These are phyloP conservation scores for Cutaneotrichosporon dermatis DNA, from an alignment of 1,284 basidiomycete species.

Conservation along the genomic window DNA sequence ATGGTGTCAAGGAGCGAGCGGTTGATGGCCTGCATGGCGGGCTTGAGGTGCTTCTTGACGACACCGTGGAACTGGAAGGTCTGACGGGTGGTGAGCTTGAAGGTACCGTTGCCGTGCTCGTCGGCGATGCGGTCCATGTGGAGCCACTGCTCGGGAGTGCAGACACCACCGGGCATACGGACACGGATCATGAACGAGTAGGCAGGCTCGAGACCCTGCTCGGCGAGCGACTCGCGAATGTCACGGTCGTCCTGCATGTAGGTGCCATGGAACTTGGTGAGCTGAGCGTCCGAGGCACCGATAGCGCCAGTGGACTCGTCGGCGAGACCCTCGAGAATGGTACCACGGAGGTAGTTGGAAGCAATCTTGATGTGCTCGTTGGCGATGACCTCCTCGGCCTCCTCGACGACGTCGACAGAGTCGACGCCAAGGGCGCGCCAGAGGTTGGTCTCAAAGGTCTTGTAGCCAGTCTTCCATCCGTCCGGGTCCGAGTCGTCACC, in stretches of 20 bases:
- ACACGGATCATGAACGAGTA: slow-evolving; percentile 99
- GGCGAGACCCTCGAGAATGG: slow-evolving; percentile 84
- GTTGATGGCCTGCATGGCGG: slow-evolving; percentile 95
- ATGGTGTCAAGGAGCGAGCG: slow-evolving; percentile 86
- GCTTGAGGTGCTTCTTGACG: slow-evolving; percentile 91
- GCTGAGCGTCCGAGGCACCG: slow-evolving; percentile 81
- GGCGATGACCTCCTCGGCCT: slow-evolving; percentile 93
- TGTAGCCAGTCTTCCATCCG: slow-evolving; percentile 94
- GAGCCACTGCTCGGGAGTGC: slow-evolving; percentile 86
- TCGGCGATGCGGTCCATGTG: slow-evolving; percentile 94
- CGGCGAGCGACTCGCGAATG: slow-evolving; percentile 91
- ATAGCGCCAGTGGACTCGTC: slow-evolving; percentile 86
- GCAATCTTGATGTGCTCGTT: slow-evolving; percentile 99
- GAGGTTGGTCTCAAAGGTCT: slow-evolving; percentile 82
- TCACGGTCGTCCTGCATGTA: slow-evolving; percentile 98
- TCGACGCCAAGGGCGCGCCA: slow-evolving; percentile 97
- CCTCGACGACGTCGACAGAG: slow-evolving; percentile 79
- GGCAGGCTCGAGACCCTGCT: slow-evolving; percentile 89
- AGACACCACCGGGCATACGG: slow-evolving; percentile 92
- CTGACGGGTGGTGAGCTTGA: slow-evolving; percentile 96
- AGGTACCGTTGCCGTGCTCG: slow-evolving; percentile 86
- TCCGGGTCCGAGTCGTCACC: slow-evolving; percentile 98
- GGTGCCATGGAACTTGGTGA: slow-evolving; percentile 98
- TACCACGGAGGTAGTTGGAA: slow-evolving; percentile 88
- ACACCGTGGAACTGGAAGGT: slow-evolving; percentile 99